These are phyloP conservation scores for Curvularia verruculosa DNA, from an alignment of 2,329 filamentous ascomycete genomes.

Conservation along the genomic window DNA sequence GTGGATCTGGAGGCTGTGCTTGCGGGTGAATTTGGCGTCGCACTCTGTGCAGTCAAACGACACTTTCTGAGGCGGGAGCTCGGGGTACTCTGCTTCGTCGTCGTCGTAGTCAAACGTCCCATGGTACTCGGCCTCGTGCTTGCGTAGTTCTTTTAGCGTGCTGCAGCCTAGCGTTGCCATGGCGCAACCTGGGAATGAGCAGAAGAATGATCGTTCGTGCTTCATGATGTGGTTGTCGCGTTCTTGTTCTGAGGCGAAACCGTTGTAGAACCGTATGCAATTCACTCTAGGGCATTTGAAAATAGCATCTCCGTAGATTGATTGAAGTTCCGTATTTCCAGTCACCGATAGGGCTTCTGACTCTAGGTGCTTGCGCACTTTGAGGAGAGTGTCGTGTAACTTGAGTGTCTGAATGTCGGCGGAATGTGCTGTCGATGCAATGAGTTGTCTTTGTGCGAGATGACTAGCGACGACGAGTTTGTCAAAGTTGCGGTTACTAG, in stretches of 20 bases:
- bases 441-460: slow-evolving; percentile 7
- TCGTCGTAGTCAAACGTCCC: slow-evolving; percentile 8
- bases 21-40: slow-evolving; percentile 11
- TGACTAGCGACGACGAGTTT: slow-evolving; percentile 4
- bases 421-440: not conserved
- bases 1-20: slow-evolving; percentile 12
- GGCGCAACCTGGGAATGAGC: slow-evolving; percentile 9
- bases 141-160: slow-evolving; percentile 8
- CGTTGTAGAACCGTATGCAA: slow-evolving; percentile 11
- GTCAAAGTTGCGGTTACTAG: slow-evolving; percentile 7
- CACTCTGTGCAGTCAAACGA: slow-evolving; percentile 10
- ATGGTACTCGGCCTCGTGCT: slow-evolving; percentile 11
- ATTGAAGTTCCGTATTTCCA: not conserved
- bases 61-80: slow-evolving; percentile 1
- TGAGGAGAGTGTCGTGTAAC: not conserved
- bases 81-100: slow-evolving; percentile 10
- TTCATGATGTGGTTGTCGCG: slow-evolving; percentile 8
- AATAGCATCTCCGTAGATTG: slow-evolving; percentile 5
- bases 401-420: not conserved
- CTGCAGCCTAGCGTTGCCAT: slow-evolving; percentile 11
- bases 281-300: slow-evolving; percentile 14
- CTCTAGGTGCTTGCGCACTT: not conserved
- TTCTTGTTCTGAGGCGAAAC: slow-evolving; percentile 2
- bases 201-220: slow-evolving; percentile 15
- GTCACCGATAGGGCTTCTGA: not conserved